Evolutionary conservation across 371 early-diverging fungal genomes (phyloP), one percentile per base, ranked within the genome.

Genomic region (Mortierella sp.): DNA sequence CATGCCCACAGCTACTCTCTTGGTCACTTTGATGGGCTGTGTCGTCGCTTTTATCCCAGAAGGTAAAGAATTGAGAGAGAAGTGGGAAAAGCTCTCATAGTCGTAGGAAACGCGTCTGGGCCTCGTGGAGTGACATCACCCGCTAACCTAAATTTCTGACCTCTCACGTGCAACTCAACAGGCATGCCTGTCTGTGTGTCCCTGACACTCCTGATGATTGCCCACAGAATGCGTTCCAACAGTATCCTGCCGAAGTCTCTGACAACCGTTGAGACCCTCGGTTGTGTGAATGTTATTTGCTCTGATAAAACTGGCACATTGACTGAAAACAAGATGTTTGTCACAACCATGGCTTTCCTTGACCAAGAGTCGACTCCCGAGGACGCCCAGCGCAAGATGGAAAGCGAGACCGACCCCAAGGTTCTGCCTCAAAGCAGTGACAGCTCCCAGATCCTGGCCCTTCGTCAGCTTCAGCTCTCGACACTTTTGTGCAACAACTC

Each of bases 251-350:
- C 89, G 45, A 90, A 90, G 71, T 87, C 90, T 7, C 72, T 91
- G 47, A 80, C 85, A 51, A 88, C 89, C 0, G 86, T 94, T 6
- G 92, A 93, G 72, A 90, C 91, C 3, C 79, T 93, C 26, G 92
- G 93, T 18, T 86, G 86, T 66, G 88, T 92, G 52, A 85, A 84
- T 29, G 86, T 90, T 28, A 88, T 94, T 16, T 91, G 90, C 70
- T 88, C 88, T 15, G 92, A 92, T 68, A 93, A 94, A 72, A 92
- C 92, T 1, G 92, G 92, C 14, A 92, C 93, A 7, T 68, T 94
- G 55, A 92, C 92, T 4, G 82, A 85, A 65, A 90, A 87, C 79
- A 82, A 84, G 58, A 89, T 91, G 91, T 81, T 72, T 58, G 87
- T 93, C 37, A 82, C 83, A 48, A 81, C 84, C 58, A 70, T 85